Base-by-base conservation (phyloP, 192 early-diverging fungal genomes). In the Podochytrium sp. region DNA sequence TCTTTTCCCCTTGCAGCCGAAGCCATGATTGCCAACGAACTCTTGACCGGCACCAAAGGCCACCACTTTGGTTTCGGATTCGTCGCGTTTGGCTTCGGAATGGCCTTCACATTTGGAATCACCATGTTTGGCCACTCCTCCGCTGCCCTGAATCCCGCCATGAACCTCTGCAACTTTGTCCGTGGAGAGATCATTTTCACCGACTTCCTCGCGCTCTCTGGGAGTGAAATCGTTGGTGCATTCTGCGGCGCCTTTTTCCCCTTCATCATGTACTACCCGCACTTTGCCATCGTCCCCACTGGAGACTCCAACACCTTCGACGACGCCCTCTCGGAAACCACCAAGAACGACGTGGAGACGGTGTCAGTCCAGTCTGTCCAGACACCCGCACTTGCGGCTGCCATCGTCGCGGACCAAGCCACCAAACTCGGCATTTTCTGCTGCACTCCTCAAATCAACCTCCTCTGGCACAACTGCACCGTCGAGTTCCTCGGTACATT, bases 61-160 rank as follows among this genome's bases (percentile, higher is more conserved):
- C 78, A 79, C 34, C 52, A 34, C 5, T 61, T 75, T 71, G 78
- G 78, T 3, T 79, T 75, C 43, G 73, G 73, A 4, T 74, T 32
- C 30, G 55, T 79, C 34, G 47, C 71, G 1, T 60, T 78, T 51
- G 67, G 69, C 10, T 78, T 73, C 30, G 71, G 72, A 32, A 61
- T 78, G 59, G 38, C 72, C 23, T 67, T 78, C 62, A 65, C 70
- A 5, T 43, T 69, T 70, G 53, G 66, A 3, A 77, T 77, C 58
- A 30, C n/a, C 16, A 74, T 79, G n/a, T 79, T 79, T 52, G 60
- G 62, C 10, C 68, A 51, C 49, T 52, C 71, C 16, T 79, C 78
- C n/a, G 72, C 78, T 14, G 66, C 71, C 47, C 38, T 79, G 59
- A 79, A 79, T 60, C 78, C 78, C 7, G 77, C 71, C 3, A 65